A percentile compares a stretch with the other conserved stretches of the same genome.
These are phyloP conservation scores for Parastagonospora avenae DNA, from an alignment of 2,329 filamentous ascomycete genomes.

Conservation along the genomic window DNA sequence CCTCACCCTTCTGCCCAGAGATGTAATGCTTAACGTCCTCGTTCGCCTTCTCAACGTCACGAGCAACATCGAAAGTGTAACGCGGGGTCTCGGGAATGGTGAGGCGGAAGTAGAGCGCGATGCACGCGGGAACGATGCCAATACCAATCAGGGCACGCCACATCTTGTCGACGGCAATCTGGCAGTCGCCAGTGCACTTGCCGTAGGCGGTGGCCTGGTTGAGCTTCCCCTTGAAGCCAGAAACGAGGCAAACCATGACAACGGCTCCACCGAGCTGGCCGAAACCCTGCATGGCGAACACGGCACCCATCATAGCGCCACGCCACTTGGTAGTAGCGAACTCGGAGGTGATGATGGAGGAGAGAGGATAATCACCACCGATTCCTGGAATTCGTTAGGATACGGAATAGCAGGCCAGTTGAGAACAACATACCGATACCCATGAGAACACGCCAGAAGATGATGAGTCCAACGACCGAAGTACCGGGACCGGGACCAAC, in stretches of 20 bases:
- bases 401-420: slow-evolving; percentile 43
- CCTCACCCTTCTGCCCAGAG: slow-evolving; percentile 64
- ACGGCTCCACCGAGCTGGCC: slow-evolving; percentile 48
- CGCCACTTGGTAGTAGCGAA: slow-evolving; percentile 50
- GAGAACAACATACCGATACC: slow-evolving; percentile 37
- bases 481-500: slow-evolving; percentile 41
- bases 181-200: slow-evolving; percentile 36
- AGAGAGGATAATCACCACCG: slow-evolving; percentile 80
- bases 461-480: slow-evolving; percentile 45
- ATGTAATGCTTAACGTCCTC: slow-evolving; percentile 79
- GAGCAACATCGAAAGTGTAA: slow-evolving; percentile 50
- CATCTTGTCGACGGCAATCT: slow-evolving; percentile 47
- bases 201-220: slow-evolving; percentile 21
- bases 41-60: slow-evolving; percentile 57
- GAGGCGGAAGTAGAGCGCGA: slow-evolving; percentile 50
- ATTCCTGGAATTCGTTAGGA: slow-evolving; percentile 35
- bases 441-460: slow-evolving; percentile 51
- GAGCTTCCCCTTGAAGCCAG: slow-evolving; percentile 40
- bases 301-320: slow-evolving; percentile 50
- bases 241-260: slow-evolving; percentile 40
- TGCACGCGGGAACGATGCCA: slow-evolving; percentile 48
- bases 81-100: slow-evolving; percentile 51
- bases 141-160: slow-evolving; percentile 51
- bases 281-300: slow-evolving; percentile 52
- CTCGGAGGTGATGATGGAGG: slow-evolving; percentile 76